Conservation (phyloP, 2,329 filamentous ascomycete species). For the Amphichorda felina region DNA sequence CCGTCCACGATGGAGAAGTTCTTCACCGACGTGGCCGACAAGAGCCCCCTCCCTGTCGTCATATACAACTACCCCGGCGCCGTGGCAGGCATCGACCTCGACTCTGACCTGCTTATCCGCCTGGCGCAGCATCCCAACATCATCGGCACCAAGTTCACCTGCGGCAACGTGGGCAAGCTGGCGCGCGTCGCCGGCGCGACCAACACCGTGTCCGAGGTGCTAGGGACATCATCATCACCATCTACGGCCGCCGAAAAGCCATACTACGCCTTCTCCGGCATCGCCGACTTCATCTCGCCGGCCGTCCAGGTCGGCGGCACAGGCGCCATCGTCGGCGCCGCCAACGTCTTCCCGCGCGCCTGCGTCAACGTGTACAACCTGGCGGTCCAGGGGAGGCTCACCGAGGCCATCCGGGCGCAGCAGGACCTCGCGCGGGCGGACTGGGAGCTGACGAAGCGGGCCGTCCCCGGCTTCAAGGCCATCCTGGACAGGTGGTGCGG, state of each 20-base stretch:
- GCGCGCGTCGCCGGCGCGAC: conserved; percentile 33
- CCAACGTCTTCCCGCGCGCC: conserved; percentile 9
- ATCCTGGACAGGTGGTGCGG: conserved; percentile 28
- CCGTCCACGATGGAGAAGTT: conserved; percentile 5
- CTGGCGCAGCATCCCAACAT: conserved; percentile 49
- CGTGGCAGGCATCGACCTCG: conserved; percentile 10
- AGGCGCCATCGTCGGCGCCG: conserved; percentile 10
- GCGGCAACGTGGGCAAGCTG: conserved; percentile 49
- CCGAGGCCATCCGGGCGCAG: conserved; percentile 8
- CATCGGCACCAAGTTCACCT: conserved; percentile 38
- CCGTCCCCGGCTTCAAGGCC: conserved; percentile 11
- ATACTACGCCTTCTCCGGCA: conserved; percentile 9
- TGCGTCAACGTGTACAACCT: conserved; percentile 11
- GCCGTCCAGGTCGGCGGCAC: conserved; percentile 6
- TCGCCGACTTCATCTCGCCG: conserved; percentile 9
- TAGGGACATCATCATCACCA: background rate
- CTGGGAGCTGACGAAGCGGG: conserved; percentile 10
- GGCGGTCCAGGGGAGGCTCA: conserved; percentile 4
- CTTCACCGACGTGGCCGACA: conserved; percentile 7
- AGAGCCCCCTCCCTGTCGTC: conserved; percentile 9
- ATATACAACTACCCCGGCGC: conserved; percentile 13
- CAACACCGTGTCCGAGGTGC: conserved; percentile 5
- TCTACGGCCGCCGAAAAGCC: too few relatives aligned
- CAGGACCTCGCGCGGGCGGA: conserved; percentile 8
- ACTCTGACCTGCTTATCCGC: conserved; percentile 8